Percentiles rank a stretch among this genome's conserved stretches.
These are phyloP conservation scores for Phialocephala sp. DNA, from an alignment of 2,329 filamentous ascomycete species.

Conservation along the genomic window DNA sequence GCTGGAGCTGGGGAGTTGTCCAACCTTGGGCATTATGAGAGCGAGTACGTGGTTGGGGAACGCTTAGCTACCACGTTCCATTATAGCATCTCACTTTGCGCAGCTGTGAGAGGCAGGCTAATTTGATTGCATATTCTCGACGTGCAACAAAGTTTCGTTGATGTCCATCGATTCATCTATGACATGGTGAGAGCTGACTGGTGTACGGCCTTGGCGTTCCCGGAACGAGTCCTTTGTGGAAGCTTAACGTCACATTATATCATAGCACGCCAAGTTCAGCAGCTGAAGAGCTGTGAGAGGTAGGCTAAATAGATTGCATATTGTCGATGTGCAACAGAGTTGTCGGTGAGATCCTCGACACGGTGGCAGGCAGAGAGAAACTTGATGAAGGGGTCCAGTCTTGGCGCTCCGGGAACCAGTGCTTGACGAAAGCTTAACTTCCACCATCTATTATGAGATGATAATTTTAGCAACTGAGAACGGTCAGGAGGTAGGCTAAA, in stretches of 20 bases:
- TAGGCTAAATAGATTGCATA: neutral
- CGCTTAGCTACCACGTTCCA: neutral
- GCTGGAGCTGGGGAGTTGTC: too few relatives aligned
- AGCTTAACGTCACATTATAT: too few relatives aligned
- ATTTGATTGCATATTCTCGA: too few relatives aligned
- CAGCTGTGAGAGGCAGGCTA: too few relatives aligned
- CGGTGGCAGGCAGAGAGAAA: too few relatives aligned
- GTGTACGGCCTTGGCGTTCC: neutral
- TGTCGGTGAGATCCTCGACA: neutral
- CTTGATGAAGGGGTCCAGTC: neutral
- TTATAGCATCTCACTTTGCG: neutral
- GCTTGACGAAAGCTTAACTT: neutral
- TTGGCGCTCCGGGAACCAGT: neutral
- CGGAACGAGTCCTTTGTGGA: neutral
- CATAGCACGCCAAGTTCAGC: too few relatives aligned
- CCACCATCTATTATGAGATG: neutral
- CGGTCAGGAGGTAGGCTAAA: neutral
- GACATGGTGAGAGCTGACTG: neutral
- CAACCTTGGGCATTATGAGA: too few relatives aligned
- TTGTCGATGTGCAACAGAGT: slow-evolving; percentile 1
- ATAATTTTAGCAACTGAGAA: too few relatives aligned
- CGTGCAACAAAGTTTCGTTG: too few relatives aligned
- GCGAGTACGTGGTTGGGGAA: too few relatives aligned
- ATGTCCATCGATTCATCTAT: too few relatives aligned
- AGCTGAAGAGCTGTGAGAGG: too few relatives aligned